Conservation (phyloP, 1,284 basidiomycete species). For the Ustilago nuda region DNA sequence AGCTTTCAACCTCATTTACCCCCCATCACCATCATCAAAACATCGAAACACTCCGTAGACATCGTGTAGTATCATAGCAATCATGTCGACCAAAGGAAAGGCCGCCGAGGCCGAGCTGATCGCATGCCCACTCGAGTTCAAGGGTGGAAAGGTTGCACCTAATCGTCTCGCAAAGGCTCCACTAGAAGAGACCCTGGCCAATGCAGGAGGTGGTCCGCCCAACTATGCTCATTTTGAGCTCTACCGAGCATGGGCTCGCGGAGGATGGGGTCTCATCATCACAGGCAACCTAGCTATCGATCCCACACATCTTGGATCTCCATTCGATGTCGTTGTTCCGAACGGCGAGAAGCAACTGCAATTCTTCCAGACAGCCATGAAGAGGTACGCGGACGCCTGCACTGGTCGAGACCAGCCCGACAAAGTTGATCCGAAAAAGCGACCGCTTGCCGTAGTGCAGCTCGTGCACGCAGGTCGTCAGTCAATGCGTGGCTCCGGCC, state of each 20-base stretch:
- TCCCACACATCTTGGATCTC: constrained; percentile 78
- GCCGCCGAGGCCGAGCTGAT: constrained; percentile 57
- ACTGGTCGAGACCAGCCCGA: constrained; percentile 49
- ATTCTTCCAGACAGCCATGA: constrained; percentile 65
- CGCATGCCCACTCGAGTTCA: constrained; percentile 73
- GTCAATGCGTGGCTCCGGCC: constrained; percentile 79
- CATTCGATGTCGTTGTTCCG: constrained; percentile 82
- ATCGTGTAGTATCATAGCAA: not conserved
- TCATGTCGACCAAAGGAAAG: constrained; percentile 16
- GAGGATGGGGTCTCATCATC: constrained; percentile 87
- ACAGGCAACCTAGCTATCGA: constrained; percentile 88
- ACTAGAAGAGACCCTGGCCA: constrained; percentile 62
- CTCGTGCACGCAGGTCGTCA: constrained; percentile 89
- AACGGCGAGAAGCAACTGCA: constrained; percentile 61
- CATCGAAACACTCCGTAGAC: not conserved
- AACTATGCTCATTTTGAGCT: constrained; percentile 74
- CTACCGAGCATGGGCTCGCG: constrained; percentile 81
- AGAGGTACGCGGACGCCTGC: constrained; percentile 52
- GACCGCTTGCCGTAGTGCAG: constrained; percentile 75
- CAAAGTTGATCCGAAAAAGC: constrained; percentile 65
- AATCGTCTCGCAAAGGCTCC: constrained; percentile 73
- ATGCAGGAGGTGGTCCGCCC: constrained; percentile 58
- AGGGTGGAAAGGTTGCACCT: constrained; percentile 72
- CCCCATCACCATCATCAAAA: constrained; percentile 7
- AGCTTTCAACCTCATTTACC: not conserved